Base-by-base conservation (phyloP, 2,329 filamentous ascomycete genomes). In the Fusarium annulatum region DNA sequence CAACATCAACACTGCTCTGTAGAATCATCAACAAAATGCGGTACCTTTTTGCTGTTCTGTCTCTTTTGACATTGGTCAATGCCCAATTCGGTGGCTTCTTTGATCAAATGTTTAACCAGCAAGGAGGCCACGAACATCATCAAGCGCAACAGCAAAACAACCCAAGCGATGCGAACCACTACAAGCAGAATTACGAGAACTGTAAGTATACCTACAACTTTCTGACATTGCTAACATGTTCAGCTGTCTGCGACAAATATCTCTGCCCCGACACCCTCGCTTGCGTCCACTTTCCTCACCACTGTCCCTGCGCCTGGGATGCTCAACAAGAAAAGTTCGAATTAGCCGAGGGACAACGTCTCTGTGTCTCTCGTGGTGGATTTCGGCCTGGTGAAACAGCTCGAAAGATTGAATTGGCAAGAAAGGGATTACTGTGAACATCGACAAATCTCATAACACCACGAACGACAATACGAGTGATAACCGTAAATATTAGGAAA, bases 281-380 rank as follows among this genome's bases (percentile, higher is more conserved):
- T 41, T 99, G 96, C 85, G 96, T 99, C 11, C 92, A 97, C 81
- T 96, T 97, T 85, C 95, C 96, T 3, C 96, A 98, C 82, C 96
- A 99, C 84, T 99, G 96, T 83, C 96, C 96, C 34, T 99, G 96
- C 84, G 88, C 94, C 4, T 97, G 93, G 85, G 91, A 93, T 3
- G 84, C 86, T 14, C 86, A 93, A 70, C 91, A 96, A 79, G 93
- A 96, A 75, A 96, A 96, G 80, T 89, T 94, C 72, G 94, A 93
- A 82, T 78, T 91, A 36, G 89, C 87, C 9, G 92, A 95, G 8
- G 93, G 93, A 1, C 90, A 90, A 75, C 88, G 92, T 45, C 85
- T 95, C 52, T 96, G 94, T 78, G 86, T 92, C 2, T 94, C 91
- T 49, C 94, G 91, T 78, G 93, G 93, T 4, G 93, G 94, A 0